phyloP scores from a whole-genome alignment of 2,329 filamentous ascomycete species.

The Apiospora marii region DNA sequence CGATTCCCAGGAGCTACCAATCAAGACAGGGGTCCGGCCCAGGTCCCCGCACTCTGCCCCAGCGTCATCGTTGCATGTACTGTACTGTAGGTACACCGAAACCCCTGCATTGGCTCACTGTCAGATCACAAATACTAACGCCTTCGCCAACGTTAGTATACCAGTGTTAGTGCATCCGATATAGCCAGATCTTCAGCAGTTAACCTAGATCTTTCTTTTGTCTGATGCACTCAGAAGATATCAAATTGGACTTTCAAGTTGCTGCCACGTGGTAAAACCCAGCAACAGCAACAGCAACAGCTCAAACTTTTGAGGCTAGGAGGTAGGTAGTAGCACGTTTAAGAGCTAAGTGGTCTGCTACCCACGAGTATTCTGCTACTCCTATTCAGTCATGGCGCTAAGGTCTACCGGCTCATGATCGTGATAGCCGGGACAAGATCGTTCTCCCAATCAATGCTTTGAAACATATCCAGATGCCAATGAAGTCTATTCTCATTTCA shows the following conservation, averaged over 20 bases:
- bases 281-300: too few species aligned
- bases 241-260: background rate
- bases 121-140: too few species aligned
- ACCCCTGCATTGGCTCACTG: background rate
- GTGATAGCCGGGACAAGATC: background rate
- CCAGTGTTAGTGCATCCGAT: too few species aligned
- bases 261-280: too few species aligned
- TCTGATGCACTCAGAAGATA: too few species aligned
- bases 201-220: too few species aligned
- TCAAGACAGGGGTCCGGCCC: conserved; percentile 7
- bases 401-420: background rate
- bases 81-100: background rate
- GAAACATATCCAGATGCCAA: background rate
- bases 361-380: too few species aligned
- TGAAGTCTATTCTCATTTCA: background rate
- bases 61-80: background rate
- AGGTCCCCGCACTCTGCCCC: conserved; percentile 2
- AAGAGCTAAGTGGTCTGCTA: too few species aligned
- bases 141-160: background rate
- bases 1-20: conserved; percentile 16
- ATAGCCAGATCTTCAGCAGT: too few species aligned
- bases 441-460: background rate
- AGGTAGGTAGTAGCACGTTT: too few species aligned
- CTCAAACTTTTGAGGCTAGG: too few species aligned
- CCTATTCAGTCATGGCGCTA: background rate